Conservation (phyloP, 139 green algal species). For the Auxenochlorella pyrenoidosa region DNA sequence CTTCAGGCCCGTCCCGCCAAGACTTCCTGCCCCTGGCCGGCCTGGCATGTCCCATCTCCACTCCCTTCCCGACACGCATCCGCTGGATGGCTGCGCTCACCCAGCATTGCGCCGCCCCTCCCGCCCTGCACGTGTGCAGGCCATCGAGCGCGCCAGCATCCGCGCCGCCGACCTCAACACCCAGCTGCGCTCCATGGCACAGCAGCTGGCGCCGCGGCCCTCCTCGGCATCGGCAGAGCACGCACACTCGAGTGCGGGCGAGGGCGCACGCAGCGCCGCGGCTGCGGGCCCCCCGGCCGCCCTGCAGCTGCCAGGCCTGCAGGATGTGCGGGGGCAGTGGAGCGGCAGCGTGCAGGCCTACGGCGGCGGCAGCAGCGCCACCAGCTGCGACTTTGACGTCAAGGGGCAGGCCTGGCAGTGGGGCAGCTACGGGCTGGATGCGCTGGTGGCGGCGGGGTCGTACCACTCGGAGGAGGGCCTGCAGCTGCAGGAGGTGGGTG, state of each 20-base stretch:
- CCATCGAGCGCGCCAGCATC: slow-evolving; percentile 49
- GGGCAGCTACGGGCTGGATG: slow-evolving; percentile 65
- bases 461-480: slow-evolving; percentile 84
- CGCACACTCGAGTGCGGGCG: not conserved
- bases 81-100: no score
- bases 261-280: not conserved
- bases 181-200: slow-evolving; percentile 25
- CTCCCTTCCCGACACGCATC: no score
- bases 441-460: slow-evolving; percentile 65
- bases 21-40: no score
- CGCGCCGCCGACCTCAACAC: slow-evolving; percentile 31
- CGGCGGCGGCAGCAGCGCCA: slow-evolving; percentile 67
- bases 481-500: slow-evolving; percentile 76
- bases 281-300: not conserved
- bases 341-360: slow-evolving; percentile 78
- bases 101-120: no score
- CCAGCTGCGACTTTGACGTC: slow-evolving; percentile 79
- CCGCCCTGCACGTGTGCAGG: not conserved
- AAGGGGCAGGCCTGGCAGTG: slow-evolving; percentile 78
- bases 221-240: not conserved
- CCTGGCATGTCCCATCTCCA: no score
- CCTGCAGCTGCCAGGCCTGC: slow-evolving; percentile 65
- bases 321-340: slow-evolving; percentile 82
- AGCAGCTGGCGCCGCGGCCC: slow-evolving; percentile 28
- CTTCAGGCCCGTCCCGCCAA: no score